Evolutionary conservation across 2,329 filamentous ascomycete species (phyloP), one percentile per base, ranked within the genome.

Genomic region (Neofusicoccum kwambonambiense): DNA sequence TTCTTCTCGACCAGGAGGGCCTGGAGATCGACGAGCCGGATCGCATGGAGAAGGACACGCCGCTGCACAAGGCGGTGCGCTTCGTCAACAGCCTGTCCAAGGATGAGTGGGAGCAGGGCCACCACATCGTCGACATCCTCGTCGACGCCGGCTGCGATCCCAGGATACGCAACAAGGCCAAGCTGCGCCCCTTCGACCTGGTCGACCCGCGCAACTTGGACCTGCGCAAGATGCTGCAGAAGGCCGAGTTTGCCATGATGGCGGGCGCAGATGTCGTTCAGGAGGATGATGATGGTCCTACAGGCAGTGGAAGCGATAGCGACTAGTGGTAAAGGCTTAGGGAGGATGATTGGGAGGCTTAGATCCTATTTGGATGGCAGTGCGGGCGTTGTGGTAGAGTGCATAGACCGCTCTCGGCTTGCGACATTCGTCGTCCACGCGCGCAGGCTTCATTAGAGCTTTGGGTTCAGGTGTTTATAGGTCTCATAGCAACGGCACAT

Each of bases 11-110:
- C 81, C 90, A 94, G 77, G 88, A 90, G 70, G 87, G 89, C 70
- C 89, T 96, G 76, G 92, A 95, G 79, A 94, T 93, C 80, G 92
- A 96, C 80, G 90, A 90, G 63, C 72, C 88, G 72, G 90, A 88
- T 80, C 86, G 85, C 70, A 76, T 84, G 72, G 90, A 94, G 66
- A 84, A 86, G 67, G 91, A 95, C 78, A 93, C 91, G 2, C 90
- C 90, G 35, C 83, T 96, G 66, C 92, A 96, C 83, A 87, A 87
- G 73, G 91, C 88, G 64, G 87, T 95, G 70, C 86, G 89, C 72
- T 94, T 87, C 83, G 85, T 90, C 79, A 93, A 93, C 83, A 79
- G 80, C 64, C 85, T 91, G 72, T 83, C 85, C 41, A 80, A 83
- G 50, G 83, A 83, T 64, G 87, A 91, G 76, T 85, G 87, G 77